Conservation (phyloP, 305 asterid genomes). For the Ruellia speciosa region DNA sequence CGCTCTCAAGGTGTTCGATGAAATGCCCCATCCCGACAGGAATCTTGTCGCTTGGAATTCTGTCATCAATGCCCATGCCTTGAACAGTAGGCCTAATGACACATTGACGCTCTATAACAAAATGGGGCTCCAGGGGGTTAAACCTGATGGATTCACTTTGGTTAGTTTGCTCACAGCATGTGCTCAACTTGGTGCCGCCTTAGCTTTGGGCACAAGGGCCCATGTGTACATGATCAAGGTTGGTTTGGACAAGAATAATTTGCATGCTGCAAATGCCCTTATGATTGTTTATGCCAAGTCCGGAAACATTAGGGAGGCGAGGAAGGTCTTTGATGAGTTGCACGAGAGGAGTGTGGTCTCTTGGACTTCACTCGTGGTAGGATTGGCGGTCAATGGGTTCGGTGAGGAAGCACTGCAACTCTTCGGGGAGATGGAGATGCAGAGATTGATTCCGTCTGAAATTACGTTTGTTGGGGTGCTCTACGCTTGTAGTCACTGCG, state of each 20-base stretch:
- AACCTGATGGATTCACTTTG: conserved; percentile 82
- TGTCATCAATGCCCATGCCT: conserved; percentile 57
- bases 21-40: conserved; percentile 46
- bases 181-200: conserved; percentile 80
- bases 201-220: conserved; percentile 66
- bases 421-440: conserved; percentile 54
- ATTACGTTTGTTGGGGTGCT: conserved; percentile 76
- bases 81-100: conserved; percentile 69
- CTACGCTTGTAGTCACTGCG: conserved; percentile 90
- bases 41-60: conserved; percentile 87
- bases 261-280: conserved; percentile 65
- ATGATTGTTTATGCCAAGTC: conserved; percentile 74
- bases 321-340: conserved; percentile 51
- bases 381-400: conserved; percentile 76
- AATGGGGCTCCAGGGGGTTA: conserved; percentile 41
- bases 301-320: conserved; percentile 62
- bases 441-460: conserved; percentile 48
- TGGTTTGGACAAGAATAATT: conserved; percentile 48
- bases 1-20: conserved; percentile 56
- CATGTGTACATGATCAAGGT: conserved; percentile 63
- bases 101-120: conserved; percentile 42
- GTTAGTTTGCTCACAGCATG: conserved; percentile 82
- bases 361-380: conserved; percentile 69
- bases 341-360: conserved; percentile 59
- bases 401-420: conserved; percentile 61